Percentiles rank a stretch among this genome's conserved stretches.
phyloP scores from a whole-genome alignment of 352 stramenopile species.

The Phytopythium vexans region DNA sequence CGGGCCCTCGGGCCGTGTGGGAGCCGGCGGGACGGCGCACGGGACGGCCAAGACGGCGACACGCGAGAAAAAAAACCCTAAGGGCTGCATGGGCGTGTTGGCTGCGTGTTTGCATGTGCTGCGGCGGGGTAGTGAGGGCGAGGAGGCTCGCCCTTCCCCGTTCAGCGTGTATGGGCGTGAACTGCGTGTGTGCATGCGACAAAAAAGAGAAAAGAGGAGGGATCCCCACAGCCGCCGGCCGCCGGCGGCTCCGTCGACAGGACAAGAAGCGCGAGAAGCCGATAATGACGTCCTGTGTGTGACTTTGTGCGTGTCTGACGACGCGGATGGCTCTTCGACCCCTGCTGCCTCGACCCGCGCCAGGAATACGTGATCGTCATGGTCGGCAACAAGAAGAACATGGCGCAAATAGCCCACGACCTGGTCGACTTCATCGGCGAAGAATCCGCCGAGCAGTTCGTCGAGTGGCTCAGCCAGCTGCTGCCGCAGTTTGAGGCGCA shows the following conservation, averaged over 20 bases:
- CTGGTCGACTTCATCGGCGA: conserved; percentile 84
- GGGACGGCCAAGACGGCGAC: not conserved
- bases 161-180: too few relatives aligned
- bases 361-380: conserved; percentile 82
- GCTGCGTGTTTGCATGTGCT: conserved; percentile 5
- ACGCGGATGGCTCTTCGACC: not conserved
- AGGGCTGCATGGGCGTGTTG: not conserved
- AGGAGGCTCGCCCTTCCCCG: not conserved
- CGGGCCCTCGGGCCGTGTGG: not conserved
- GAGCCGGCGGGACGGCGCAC: not conserved
- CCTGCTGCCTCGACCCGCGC: conserved; percentile 1
- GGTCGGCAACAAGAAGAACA: conserved; percentile 86
- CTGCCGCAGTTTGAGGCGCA: conserved; percentile 48
- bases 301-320: conserved; percentile 9
- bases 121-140: not conserved
- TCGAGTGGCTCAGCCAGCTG: conserved; percentile 59
- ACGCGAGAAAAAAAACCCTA: not conserved
- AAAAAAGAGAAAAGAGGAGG: conserved; percentile 18
- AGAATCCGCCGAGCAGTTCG: conserved; percentile 70
- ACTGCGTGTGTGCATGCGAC: conserved; percentile 14
- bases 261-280: conserved; percentile 16
- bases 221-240: not conserved
- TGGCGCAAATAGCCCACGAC: conserved; percentile 79
- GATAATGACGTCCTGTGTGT: conserved; percentile 19
- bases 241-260: too few relatives aligned